Percentiles rank a stretch among this genome's conserved stretches.
Conservation (phyloP, 169 alveolate species). For the Eimeria necatrix region DNA sequence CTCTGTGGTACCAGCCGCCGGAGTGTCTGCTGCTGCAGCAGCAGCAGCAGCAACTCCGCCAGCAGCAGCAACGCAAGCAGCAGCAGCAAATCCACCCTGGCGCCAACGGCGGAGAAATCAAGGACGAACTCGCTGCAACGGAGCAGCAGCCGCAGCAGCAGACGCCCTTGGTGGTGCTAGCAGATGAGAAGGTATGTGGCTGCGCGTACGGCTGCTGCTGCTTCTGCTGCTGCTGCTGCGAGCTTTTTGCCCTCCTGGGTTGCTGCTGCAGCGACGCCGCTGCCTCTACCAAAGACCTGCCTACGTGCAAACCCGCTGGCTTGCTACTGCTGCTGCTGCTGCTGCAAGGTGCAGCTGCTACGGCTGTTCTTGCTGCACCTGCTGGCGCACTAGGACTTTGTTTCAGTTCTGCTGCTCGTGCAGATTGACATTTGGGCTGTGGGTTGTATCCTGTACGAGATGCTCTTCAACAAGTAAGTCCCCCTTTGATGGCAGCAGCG, state of each 20-base stretch:
- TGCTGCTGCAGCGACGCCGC: background rate
- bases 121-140: background rate
- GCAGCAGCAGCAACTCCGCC: slow-evolving; percentile 28
- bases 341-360: background rate
- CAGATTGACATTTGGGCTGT: slow-evolving; percentile 95
- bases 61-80: background rate
- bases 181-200: slow-evolving; percentile 26
- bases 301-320: background rate
- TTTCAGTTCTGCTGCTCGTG: background rate
- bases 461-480: slow-evolving; percentile 87
- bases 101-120: background rate
- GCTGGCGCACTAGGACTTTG: background rate
- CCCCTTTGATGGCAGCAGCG: background rate
- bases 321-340: slow-evolving; percentile 10
- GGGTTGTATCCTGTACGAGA: slow-evolving; percentile 94
- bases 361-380: background rate
- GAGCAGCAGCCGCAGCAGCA: slow-evolving; percentile 23
- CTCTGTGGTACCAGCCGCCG: slow-evolving; percentile 95
- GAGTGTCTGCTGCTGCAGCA: slow-evolving; percentile 88
- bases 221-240: background rate
- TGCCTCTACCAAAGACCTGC: background rate
- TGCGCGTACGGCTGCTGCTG: background rate
- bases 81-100: background rate
- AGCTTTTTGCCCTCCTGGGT: background rate
- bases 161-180: slow-evolving; percentile 4